Conservation (phyloP, 805 yeast species). For the Monosporozyma siamensis region DNA sequence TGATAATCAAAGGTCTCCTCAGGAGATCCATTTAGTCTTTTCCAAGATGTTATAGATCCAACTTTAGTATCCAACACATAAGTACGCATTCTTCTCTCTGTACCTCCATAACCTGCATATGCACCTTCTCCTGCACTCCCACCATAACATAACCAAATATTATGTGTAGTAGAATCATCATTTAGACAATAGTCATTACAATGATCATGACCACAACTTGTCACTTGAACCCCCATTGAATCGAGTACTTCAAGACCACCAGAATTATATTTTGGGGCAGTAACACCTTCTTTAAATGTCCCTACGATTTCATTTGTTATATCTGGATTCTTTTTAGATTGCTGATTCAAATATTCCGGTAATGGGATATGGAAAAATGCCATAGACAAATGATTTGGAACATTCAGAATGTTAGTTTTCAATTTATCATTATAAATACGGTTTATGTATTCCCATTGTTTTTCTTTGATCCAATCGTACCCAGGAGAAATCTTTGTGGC, state of each 20-base stretch:
- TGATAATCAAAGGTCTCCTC: constrained; percentile 41
- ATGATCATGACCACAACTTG: constrained; percentile 90
- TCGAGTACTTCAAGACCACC: constrained; percentile 53
- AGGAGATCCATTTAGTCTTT: constrained; percentile 54
- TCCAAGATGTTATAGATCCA: constrained; percentile 52
- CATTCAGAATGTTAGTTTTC: constrained; percentile 28
- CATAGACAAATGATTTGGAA: constrained; percentile 49
- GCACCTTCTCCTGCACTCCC: constrained; percentile 95
- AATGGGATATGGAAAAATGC: constrained; percentile 93
- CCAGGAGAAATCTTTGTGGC: constrained; percentile 62
- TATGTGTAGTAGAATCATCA: constrained; percentile 35
- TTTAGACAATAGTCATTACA: constrained; percentile 82
- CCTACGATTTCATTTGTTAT: constrained; percentile 45
- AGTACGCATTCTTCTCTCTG: constrained; percentile 65
- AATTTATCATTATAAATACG: constrained; percentile 25
- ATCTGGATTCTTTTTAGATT: constrained; percentile 25
- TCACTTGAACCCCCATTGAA: constrained; percentile 62
- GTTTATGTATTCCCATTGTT: constrained; percentile 53
- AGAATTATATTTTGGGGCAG: constrained; percentile 67
- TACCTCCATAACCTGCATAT: constrained; percentile 87
- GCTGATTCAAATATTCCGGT: constrained; percentile 61
- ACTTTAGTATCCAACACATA: constrained; percentile 52
- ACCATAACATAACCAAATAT: constrained; percentile 83
- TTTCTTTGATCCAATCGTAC: constrained; percentile 75
- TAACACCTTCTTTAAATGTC: constrained; percentile 55